Conservation (phyloP, 1,139 yeast species). For the Kluyveromyces sp. region DNA sequence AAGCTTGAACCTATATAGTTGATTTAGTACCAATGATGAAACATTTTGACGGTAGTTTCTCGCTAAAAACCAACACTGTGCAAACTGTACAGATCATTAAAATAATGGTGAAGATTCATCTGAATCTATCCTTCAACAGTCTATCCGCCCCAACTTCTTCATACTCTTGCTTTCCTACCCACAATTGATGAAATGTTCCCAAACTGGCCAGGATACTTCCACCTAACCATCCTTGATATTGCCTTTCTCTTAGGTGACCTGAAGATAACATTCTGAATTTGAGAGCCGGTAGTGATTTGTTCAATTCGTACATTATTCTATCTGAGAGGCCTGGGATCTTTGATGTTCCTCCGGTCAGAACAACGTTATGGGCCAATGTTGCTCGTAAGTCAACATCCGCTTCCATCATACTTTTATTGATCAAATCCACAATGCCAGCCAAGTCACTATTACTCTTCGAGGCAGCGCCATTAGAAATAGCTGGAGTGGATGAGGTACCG, state of each 20-base stretch:
- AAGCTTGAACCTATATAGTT: slow-evolving; percentile 12
- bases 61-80: no score
- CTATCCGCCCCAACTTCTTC: slow-evolving; percentile 88
- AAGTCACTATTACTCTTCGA: slow-evolving; percentile 19
- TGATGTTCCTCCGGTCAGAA: slow-evolving; percentile 85
- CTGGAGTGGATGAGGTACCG: neutral
- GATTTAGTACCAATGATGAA: neutral
- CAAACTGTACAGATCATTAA: no score
- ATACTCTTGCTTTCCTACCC: slow-evolving; percentile 90
- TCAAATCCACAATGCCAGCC: slow-evolving; percentile 60
- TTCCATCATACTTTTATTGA: slow-evolving; percentile 59
- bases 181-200: slow-evolving; percentile 94
- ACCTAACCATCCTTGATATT: slow-evolving; percentile 90
- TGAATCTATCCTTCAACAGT: slow-evolving; percentile 65
- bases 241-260: slow-evolving; percentile 78
- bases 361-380: slow-evolving; percentile 83
- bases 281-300: slow-evolving; percentile 76
- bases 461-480: neutral
- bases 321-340: slow-evolving; percentile 85
- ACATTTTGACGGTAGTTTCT: neutral
- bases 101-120: no score
- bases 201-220: slow-evolving; percentile 86
- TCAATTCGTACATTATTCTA: slow-evolving; percentile 67
- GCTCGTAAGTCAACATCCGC: slow-evolving; percentile 89
- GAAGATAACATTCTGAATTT: slow-evolving; percentile 84